Conservation (phyloP, 768 basidiomycete genomes). For the Leccinum variicolor region DNA sequence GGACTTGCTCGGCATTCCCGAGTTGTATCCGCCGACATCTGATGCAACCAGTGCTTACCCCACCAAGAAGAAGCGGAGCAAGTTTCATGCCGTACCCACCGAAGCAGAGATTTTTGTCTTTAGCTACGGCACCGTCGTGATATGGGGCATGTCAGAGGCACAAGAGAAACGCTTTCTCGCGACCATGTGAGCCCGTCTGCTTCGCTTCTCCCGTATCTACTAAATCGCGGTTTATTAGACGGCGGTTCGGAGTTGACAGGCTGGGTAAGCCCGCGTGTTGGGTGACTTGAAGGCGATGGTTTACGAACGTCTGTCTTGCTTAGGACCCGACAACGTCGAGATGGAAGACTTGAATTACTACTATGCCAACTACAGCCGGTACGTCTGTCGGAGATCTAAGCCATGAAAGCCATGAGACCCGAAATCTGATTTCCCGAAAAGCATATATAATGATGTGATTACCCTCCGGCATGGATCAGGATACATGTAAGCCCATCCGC, state of each 20-base stretch:
- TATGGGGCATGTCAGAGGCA: conserved; percentile 96
- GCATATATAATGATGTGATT: conserved; percentile 98
- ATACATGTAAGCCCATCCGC: conserved; percentile 69
- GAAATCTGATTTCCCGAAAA: conserved; percentile 29
- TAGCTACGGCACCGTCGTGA: conserved; percentile 91
- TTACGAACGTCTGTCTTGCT: conserved; percentile 3
- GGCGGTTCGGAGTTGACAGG: conserved; percentile 91
- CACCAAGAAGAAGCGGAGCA: conserved; percentile 53
- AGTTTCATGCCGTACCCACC: conserved; percentile 60
- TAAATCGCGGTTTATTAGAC: conserved; percentile 44
- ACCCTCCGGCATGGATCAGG: conserved; percentile 91
- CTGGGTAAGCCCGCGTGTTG: conserved; percentile 46
- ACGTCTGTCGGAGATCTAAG: conserved; percentile 19
- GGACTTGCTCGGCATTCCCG: conserved; percentile 77
- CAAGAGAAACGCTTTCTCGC: conserved; percentile 89
- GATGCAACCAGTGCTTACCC: conserved; percentile 34
- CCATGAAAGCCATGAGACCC: conserved; percentile 18
- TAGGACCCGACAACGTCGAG: conserved; percentile 85
- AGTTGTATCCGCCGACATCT: conserved; percentile 37
- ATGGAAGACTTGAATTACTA: conserved; percentile 98
- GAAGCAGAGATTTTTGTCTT: conserved; percentile 93
- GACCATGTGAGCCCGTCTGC: conserved; percentile 66
- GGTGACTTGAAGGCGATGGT: not conserved
- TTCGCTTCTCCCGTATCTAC: not conserved
- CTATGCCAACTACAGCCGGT: conserved; percentile 96